phyloP scores from a whole-genome alignment of 805 yeast genomes.

The Hanseniaspora thailandica region DNA sequence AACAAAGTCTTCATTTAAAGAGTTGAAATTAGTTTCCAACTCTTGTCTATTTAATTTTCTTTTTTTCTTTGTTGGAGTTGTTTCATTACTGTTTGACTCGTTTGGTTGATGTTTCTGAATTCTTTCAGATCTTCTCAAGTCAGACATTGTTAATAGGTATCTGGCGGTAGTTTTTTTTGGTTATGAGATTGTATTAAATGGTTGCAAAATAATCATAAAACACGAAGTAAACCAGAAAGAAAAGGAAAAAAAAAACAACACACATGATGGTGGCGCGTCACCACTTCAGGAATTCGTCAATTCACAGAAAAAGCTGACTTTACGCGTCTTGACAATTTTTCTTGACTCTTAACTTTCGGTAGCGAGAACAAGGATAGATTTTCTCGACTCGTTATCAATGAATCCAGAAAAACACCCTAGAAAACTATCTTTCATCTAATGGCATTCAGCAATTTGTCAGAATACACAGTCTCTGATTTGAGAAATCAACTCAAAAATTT shows the following conservation, averaged over 20 bases:
- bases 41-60: slow-evolving; percentile 16
- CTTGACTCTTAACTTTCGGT: neutral
- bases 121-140: slow-evolving; percentile 8
- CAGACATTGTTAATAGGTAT: neutral
- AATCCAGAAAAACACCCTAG: neutral
- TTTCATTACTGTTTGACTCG: neutral
- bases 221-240: neutral
- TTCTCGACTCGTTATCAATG: neutral
- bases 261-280: neutral
- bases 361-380: neutral
- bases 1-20: slow-evolving; percentile 34
- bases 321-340: neutral
- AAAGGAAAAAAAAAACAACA: neutral
- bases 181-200: neutral
- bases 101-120: neutral
- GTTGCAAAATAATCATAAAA: neutral
- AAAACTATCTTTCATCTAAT: neutral
- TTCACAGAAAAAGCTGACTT: no score
- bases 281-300: no score
- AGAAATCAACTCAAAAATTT: no score
- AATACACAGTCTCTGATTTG: neutral
- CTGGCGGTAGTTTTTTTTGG: neutral
- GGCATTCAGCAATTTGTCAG: neutral
- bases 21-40: slow-evolving; percentile 20
- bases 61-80: slow-evolving; percentile 21